Percentiles rank a stretch among this genome's conserved stretches.
Evolutionary conservation across 495 filamentous ascomycete species (phyloP).

Genomic region (Astrothelium macrocarpum): DNA sequence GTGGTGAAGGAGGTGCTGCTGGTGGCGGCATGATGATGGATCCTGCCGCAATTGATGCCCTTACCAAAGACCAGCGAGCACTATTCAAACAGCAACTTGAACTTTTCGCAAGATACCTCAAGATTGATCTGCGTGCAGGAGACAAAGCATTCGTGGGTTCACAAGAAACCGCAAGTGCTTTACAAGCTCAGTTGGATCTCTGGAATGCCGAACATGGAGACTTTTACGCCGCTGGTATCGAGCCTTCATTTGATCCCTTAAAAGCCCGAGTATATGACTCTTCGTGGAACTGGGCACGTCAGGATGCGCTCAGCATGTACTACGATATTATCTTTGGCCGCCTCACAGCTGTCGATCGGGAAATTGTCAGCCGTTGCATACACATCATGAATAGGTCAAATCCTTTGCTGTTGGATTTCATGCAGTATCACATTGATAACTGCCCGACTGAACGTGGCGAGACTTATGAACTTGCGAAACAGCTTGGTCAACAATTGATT

Average conservation of each 20-base stretch:
- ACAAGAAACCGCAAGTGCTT: constrained; percentile 69
- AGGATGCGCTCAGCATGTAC: constrained; percentile 96
- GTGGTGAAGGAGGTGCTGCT: constrained; percentile 61
- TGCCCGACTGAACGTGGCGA: constrained; percentile 94
- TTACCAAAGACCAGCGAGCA: constrained; percentile 89
- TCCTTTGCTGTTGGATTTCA: constrained; percentile 89
- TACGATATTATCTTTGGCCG: constrained; percentile 98
- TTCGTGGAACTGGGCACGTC: constrained; percentile 98
- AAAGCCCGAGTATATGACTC: constrained; percentile 97
- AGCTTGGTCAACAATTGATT: constrained; percentile 88
- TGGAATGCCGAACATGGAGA: constrained; percentile 95
- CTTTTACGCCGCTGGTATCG: constrained; percentile 88
- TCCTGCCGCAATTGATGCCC: constrained; percentile 87
- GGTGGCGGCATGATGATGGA: constrained; percentile 97
- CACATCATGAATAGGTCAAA: constrained; percentile 99
- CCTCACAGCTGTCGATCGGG: constrained; percentile 83
- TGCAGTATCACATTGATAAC: constrained; percentile 99
- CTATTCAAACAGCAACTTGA: constrained; percentile 97
- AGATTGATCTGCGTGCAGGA: constrained; percentile 88
- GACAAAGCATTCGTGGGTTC: constrained; percentile 85
- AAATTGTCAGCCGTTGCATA: constrained; percentile 97
- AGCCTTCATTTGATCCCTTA: constrained; percentile 81
- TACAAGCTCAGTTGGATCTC: constrained; percentile 87
- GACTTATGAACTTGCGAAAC: constrained; percentile 93
- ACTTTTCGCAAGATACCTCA: constrained; percentile 87